Base-by-base conservation (phyloP, 208 protist species). In the Trypanosoma congolense region DNA sequence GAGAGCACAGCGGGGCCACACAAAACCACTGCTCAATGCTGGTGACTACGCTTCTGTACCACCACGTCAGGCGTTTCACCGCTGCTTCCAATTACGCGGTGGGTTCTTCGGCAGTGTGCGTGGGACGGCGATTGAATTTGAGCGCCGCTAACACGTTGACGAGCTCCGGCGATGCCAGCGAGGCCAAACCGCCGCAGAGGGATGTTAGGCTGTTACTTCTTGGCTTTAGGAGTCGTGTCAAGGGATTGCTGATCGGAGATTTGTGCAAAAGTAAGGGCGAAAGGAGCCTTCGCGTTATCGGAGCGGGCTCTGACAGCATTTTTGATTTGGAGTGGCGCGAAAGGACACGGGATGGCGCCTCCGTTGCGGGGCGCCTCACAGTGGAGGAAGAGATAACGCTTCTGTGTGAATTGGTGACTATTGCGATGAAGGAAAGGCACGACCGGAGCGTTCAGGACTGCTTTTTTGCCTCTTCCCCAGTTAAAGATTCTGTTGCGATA, bases 291-390 rank as follows among this genome's bases (percentile, higher is more conserved):
- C 59, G 21, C 5, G 35, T 65, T 26, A 26, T 35, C 8, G 14
- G 31, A 24, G 45, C 29, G 12, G 36, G 55, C 12, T 16, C 18
- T 4, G 46, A 28, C 1, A 46, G 53, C 14, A 35, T 60, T 14
- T 67, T 67, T 42, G n/a, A 47, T 24, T 30, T 59, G 26, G 46
- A 65, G n/a, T 67, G 51, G 52, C 8, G 24, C 41, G 29, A 28
- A 1, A n/a, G 3, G 33, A 12, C 0, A 30, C 35, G 9, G 33
- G 9, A 38, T 12, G 12, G 12, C 9, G 33, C 33, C 9, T 38
- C n/a, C 30, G 29, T 14, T 2, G 19, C 45, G 16, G 10, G 26
- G 8, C 43, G n/a, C 31, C 26, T 14, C 9, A 59, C 60, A 30
- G 1, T 28, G 6, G 45, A 60, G 9, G 61, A 55, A n/a, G 40